phyloP scores from a whole-genome alignment of 1,139 yeast genomes.

The Sugiyamaella japonica region DNA sequence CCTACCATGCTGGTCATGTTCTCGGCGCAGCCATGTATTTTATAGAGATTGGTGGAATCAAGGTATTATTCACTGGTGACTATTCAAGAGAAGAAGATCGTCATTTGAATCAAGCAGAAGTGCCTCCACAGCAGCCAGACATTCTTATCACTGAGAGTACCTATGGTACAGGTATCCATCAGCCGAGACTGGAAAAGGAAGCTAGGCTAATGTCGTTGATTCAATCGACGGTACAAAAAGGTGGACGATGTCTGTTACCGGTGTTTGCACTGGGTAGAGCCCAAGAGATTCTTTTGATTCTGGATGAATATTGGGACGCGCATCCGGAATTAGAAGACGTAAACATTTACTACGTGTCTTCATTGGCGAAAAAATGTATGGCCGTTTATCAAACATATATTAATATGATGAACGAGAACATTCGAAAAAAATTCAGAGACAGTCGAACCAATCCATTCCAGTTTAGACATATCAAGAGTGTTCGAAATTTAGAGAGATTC shows the following conservation, averaged over 20 bases:
- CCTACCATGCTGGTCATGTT: constrained; percentile 98
- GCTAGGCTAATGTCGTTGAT: constrained; percentile 74
- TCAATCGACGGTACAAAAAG: constrained; percentile 80
- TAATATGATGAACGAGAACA: constrained; percentile 93
- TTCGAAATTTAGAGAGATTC: constrained; percentile 76
- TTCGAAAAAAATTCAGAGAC: constrained; percentile 75
- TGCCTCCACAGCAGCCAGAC: constrained; percentile 88
- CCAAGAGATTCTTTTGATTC: constrained; percentile 81
- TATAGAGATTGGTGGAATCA: constrained; percentile 90
- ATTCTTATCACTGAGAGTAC: constrained; percentile 92
- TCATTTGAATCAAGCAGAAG: constrained; percentile 92
- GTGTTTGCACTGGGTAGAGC: constrained; percentile 97
- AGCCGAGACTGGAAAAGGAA: constrained; percentile 85
- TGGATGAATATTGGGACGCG: constrained; percentile 92
- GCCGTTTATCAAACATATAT: constrained; percentile 96
- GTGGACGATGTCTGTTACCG: constrained; percentile 90
- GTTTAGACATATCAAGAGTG: constrained; percentile 79
- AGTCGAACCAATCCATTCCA: constrained; percentile 82
- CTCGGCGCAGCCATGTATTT: constrained; percentile 98
- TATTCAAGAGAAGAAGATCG: constrained; percentile 94
- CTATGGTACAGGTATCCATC: constrained; percentile 96
- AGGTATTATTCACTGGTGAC: constrained; percentile 90
- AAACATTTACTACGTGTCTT: constrained; percentile 87
- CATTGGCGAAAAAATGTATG: constrained; percentile 92
- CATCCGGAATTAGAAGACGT: constrained; percentile 81